Percentiles rank a stretch among this genome's conserved stretches.
These are phyloP conservation scores for Goffeauzyma gilvescens DNA, from an alignment of 768 basidiomycete genomes.

Conservation along the genomic window DNA sequence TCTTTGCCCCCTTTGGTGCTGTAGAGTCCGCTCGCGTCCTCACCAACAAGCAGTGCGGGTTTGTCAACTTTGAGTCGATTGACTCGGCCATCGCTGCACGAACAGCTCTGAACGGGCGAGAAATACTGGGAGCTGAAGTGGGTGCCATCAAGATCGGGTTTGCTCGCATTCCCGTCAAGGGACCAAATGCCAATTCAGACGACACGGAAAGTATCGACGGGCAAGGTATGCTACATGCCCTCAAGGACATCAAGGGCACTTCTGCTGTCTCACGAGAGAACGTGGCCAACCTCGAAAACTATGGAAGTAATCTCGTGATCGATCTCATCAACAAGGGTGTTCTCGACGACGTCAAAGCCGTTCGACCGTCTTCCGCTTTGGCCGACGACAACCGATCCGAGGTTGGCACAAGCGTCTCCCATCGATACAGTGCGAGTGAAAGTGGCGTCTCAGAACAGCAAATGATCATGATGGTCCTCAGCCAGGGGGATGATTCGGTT, in stretches of 20 bases:
- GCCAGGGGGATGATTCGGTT: conserved; percentile 47
- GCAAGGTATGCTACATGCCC: not conserved
- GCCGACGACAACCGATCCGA: conserved; percentile 41
- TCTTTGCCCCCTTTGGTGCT: conserved; percentile 92
- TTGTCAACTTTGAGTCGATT: conserved; percentile 90
- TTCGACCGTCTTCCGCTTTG: conserved; percentile 30
- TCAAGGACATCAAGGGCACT: not conserved
- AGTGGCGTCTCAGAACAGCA: conserved; percentile 67
- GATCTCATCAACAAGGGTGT: conserved; percentile 30
- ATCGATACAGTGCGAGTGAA: conserved; percentile 46
- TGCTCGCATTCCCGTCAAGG: conserved; percentile 83
- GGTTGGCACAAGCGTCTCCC: conserved; percentile 42
- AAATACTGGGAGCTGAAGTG: conserved; percentile 87
- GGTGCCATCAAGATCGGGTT: conserved; percentile 94
- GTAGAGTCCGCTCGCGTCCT: conserved; percentile 92
- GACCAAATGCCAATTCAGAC: conserved; percentile 5
- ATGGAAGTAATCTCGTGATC: conserved; percentile 56
- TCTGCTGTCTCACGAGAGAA: conserved; percentile 57
- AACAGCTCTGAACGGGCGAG: conserved; percentile 85
- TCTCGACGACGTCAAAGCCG: conserved; percentile 20
- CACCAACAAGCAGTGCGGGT: conserved; percentile 93
- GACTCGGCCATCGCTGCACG: conserved; percentile 92
- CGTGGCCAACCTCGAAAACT: conserved; percentile 71
- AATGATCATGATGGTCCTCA: conserved; percentile 87
- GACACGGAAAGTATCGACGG: not conserved